Evolutionary conservation across 345 rosid species (phyloP).

Genomic region (Boechera retrofracta): DNA sequence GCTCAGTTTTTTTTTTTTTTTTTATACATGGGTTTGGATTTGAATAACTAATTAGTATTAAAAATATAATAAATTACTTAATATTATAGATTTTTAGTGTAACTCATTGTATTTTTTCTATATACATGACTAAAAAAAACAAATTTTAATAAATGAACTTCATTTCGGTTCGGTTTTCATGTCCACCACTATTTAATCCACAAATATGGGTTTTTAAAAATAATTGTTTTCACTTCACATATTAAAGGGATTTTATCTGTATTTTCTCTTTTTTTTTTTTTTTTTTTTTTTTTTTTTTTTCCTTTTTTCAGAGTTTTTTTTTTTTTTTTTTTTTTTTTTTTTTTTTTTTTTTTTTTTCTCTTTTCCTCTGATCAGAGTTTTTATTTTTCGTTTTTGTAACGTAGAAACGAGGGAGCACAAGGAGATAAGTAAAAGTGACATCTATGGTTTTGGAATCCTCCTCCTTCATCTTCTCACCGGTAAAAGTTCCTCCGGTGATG

Average conservation of each 20-base stretch:
- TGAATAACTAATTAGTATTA: background rate
- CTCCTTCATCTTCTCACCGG: slow-evolving; percentile 77
- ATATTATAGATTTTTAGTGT: background rate
- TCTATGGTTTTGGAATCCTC: slow-evolving; percentile 70
- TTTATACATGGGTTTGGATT: background rate
- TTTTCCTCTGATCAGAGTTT: background rate
- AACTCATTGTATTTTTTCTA: background rate
- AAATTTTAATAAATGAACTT: background rate
- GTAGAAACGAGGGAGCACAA: slow-evolving; percentile 68
- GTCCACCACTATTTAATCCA: background rate
- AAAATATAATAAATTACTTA: background rate
- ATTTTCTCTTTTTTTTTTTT: background rate
- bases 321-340: no score
- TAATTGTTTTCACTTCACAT: background rate
- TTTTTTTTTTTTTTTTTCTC: background rate
- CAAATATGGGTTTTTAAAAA: background rate
- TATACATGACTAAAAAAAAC: background rate
- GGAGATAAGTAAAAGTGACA: slow-evolving; percentile 64
- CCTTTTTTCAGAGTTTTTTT: background rate
- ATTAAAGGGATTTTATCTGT: background rate
- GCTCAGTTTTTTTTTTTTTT: background rate
- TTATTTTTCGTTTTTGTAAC: background rate
- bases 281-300: background rate
- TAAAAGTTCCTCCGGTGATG: slow-evolving; percentile 47
- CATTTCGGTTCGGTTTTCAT: background rate